Base-by-base conservation (phyloP, 2,329 filamentous ascomycete genomes). In the Claviceps pazoutovae region DNA sequence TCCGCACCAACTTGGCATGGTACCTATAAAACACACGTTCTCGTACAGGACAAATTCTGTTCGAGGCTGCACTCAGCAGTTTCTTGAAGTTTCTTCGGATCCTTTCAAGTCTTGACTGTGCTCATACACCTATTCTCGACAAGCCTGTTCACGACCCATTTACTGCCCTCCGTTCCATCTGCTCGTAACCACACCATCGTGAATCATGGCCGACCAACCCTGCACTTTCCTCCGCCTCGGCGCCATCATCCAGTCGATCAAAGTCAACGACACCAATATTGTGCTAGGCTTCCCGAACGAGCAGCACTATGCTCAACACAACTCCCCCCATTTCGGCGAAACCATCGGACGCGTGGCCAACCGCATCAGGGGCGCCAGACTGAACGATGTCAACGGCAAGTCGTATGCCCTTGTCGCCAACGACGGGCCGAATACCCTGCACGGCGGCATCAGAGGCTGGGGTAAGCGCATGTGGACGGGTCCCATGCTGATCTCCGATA, bases 291-390 rank as follows among this genome's bases (percentile, higher is more conserved):
- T 96, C 71, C 79, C 86, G 17, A 82, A 76, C 14, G 78, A 85
- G 50, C 80, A 85, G 45, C 79, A 83, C 55, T 96, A 96, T 71
- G 77, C 77, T 57, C 70, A 79, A 59, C 72, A 90, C 73, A 91
- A 93, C 70, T 72, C 68, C 11, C 82, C 87, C 1, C 90, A 82
- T 73, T 97, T 95, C 64, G 91, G 93, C 57, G 90, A 91, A 66
- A 97, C 88, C 45, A 95, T 97, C 65, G 93, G 93, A 51, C 86
- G 82, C 51, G 73, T 83, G 19, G 80, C 89, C 55, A 97, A 97
- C 71, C 84, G 91, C 53, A 81, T 95, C 64, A 78, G 80, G 52
- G 73, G 76, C 61, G 88, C 83, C 26, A 75, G 79, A 58, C 82
- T 96, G 64, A 70, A 82, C 57, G 74, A 74, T 49, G 69, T 96